These are phyloP conservation scores for Citrus australasica DNA, from an alignment of 345 rosid species.

Conservation along the genomic window DNA sequence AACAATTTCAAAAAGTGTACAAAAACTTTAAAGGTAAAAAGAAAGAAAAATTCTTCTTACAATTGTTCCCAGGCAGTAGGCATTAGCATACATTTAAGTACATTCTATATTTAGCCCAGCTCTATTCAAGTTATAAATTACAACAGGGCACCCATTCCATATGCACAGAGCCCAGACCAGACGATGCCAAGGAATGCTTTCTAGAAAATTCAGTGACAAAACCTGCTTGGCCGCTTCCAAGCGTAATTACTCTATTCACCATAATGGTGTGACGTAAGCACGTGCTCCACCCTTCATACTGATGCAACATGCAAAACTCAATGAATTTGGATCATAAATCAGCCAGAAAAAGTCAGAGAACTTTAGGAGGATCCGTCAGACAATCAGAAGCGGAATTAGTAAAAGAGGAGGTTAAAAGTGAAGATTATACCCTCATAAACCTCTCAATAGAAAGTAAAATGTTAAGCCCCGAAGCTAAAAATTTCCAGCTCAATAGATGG, in stretches of 20 bases:
- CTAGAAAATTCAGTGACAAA: not conserved
- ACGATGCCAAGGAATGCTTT: not conserved
- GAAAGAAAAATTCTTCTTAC: conserved; percentile 17
- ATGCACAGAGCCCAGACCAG: conserved; percentile 5
- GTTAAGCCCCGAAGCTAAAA: not conserved
- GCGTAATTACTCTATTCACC: not conserved
- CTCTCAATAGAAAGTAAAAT: not conserved
- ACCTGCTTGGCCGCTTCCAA: conserved; percentile 13
- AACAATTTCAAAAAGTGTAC: conserved; percentile 5
- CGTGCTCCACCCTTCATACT: too few relatives aligned
- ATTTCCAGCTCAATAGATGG: conserved; percentile 28
- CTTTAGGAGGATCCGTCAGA: conserved; percentile 1
- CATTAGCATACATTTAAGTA: conserved; percentile 6
- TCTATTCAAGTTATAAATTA: conserved; percentile 8
- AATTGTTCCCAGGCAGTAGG: conserved; percentile 1
- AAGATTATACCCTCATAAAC: conserved; percentile 7
- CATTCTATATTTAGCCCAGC: conserved; percentile 4
- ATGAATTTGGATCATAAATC: conserved; percentile 6
- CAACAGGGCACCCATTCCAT: conserved; percentile 9
- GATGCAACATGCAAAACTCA: not conserved
- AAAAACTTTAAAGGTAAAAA: conserved; percentile 6
- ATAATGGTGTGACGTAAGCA: too few relatives aligned
- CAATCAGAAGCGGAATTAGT: not conserved
- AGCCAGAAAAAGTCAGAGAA: not conserved
- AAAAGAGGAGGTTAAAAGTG: not conserved